Evolutionary conservation across 495 filamentous ascomycete species (phyloP), one percentile per base, ranked within the genome.

Genomic region (Aspergillus conjunctus): DNA sequence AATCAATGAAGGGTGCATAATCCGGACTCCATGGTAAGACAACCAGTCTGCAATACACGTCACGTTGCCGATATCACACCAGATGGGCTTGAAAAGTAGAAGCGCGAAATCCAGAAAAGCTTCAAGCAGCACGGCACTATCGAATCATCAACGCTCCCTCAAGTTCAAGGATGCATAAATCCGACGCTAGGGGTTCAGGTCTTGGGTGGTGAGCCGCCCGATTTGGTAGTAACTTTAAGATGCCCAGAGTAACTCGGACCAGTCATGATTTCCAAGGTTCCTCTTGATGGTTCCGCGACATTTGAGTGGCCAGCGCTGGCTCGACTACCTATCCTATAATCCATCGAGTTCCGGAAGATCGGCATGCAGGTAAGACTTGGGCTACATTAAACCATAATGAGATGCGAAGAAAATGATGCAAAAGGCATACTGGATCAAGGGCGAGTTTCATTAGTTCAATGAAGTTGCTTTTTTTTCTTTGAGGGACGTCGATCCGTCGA

Each of bases 21-120:
- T 37, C 51, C 31, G 20, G 41, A 49, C 46, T 54, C 7, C 11
- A 15, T 33, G 44, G 43, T 39, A 32, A 51, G 30, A 32, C 26
- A 30, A 8, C 31, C 26, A 32, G 4, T 18, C 44, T 60, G 61
- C 58, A 60, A 46, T 41, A 60, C 62, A 64, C 37, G 62, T 64
- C 62, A 64, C 34, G 43, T 46, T 64, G 7, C 37, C 31, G 45
- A 53, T 50, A 45, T 22, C 37, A 41, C 37, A 7, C 37, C 9
- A 9, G 37, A 14, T 4, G 1, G 37, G 15, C 37, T 41, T 11
- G 11, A 41, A n/a, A 41, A 3, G 9, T 9, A 41, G 5, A 5
- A 11, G 37, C 0, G 15, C 37, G 3, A 4, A 41, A 41, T 11
- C 11, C 11, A 41, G 15, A 11, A 41, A 41, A 41, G 11, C 37